These are phyloP conservation scores for Colletotrichum falcatum DNA, from an alignment of 2,329 filamentous ascomycete genomes.

Conservation along the genomic window DNA sequence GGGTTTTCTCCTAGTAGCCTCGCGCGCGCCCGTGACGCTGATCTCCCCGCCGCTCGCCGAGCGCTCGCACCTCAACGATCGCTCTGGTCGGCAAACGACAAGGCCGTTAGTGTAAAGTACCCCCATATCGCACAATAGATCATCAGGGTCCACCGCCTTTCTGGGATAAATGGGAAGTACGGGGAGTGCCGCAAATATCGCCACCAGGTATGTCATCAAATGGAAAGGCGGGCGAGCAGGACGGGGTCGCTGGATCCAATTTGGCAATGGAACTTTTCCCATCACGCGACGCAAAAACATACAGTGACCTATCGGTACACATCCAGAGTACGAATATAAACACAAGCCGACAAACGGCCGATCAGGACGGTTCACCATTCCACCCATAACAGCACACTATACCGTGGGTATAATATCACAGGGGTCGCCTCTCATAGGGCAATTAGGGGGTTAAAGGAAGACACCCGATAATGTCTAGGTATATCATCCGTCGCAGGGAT, in stretches of 20 bases:
- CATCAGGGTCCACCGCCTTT: constrained; percentile 17
- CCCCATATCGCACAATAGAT: constrained; percentile 4
- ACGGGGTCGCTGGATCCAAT: background rate
- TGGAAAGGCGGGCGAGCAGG: background rate
- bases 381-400: background rate
- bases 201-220: constrained; percentile 11
- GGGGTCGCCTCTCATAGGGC: constrained; percentile 5
- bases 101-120: background rate
- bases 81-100: background rate
- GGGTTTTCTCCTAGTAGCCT: background rate
- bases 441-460: background rate
- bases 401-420: background rate
- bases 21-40: background rate
- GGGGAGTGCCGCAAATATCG: background rate
- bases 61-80: background rate
- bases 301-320: too few relatives aligned
- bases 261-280: background rate
- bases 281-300: background rate
- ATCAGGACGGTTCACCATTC: background rate
- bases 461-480: constrained; percentile 7
- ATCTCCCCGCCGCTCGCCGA: background rate
- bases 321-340: background rate
- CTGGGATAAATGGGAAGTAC: background rate
- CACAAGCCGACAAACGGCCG: background rate
- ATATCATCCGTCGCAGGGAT: constrained; percentile 19